A percentile compares a stretch with the other conserved stretches of the same genome.
These are phyloP conservation scores for Pyracantha coccinea DNA, from an alignment of 331 rosid species.

Conservation along the genomic window DNA sequence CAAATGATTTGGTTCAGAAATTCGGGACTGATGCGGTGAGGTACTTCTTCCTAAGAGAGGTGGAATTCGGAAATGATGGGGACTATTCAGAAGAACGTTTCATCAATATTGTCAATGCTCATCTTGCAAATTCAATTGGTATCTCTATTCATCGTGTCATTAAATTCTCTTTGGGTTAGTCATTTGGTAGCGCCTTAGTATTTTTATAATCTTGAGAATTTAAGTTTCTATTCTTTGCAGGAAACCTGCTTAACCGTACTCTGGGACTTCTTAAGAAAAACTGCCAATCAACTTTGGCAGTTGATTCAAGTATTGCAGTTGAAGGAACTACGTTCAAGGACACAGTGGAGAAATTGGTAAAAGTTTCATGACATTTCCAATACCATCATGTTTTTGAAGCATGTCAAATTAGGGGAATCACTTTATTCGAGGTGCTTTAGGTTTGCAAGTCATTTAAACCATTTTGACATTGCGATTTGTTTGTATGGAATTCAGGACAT, in stretches of 20 bases:
- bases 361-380: neutral
- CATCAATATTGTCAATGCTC: conserved; percentile 80
- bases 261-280: conserved; percentile 87
- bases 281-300: conserved; percentile 71
- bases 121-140: conserved; percentile 98
- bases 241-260: conserved; percentile 95
- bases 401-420: conserved; percentile 2
- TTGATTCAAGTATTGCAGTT: conserved; percentile 66
- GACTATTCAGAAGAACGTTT: conserved; percentile 96
- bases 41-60: conserved; percentile 93
- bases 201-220: neutral
- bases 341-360: conserved; percentile 69
- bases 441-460: neutral
- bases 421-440: conserved; percentile 1
- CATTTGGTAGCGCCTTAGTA: neutral
- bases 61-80: conserved; percentile 89
- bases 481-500: neutral
- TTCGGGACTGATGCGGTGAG: conserved; percentile 91
- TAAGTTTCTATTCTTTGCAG: conserved; percentile 33
- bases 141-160: conserved; percentile 8
- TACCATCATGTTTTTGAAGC: neutral
- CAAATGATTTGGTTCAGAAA: conserved; percentile 72
- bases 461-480: neutral
- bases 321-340: conserved; percentile 67
- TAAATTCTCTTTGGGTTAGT: conserved; percentile 9